Evolutionary conservation across 257 asterid genomes (phyloP).

Genomic region (Apocynum venetum): DNA sequence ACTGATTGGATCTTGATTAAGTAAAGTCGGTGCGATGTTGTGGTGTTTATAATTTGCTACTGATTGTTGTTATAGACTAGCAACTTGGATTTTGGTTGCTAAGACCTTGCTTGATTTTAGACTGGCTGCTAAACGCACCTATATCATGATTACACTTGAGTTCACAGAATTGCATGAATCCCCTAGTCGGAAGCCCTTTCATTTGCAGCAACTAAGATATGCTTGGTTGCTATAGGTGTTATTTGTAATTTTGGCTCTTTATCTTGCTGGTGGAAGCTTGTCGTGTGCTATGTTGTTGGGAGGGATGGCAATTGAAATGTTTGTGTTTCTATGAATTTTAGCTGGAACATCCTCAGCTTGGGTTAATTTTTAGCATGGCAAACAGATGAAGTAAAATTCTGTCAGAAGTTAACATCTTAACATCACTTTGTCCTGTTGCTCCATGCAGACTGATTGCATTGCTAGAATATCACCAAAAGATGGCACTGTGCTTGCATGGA

Average conservation of each 20-base stretch:
- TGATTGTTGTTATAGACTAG: not conserved
- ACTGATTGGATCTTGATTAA: not conserved
- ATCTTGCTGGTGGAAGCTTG: not conserved
- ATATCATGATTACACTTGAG: not conserved
- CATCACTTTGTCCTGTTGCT: not conserved
- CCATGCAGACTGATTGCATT: slow-evolving; percentile 80
- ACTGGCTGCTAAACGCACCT: not conserved
- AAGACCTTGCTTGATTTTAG: not conserved
- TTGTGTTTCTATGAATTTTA: not conserved
- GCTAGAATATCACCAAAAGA: slow-evolving; percentile 72
- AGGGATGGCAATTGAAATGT: not conserved
- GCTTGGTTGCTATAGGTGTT: not conserved
- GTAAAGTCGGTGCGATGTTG: not conserved
- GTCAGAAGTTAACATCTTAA: not conserved
- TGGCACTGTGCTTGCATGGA: slow-evolving; percentile 75
- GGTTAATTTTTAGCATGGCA: not conserved
- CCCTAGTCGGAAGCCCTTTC: not conserved
- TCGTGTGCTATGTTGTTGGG: not conserved
- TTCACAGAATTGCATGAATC: not conserved
- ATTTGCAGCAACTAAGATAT: not conserved
- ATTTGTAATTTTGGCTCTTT: not conserved
- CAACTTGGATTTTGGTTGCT: not conserved
- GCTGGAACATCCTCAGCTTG: not conserved
- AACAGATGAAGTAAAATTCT: not conserved
- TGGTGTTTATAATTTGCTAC: not conserved